Conservation (phyloP, 495 filamentous ascomycete species). For the Clavariopsis aquatica region DNA sequence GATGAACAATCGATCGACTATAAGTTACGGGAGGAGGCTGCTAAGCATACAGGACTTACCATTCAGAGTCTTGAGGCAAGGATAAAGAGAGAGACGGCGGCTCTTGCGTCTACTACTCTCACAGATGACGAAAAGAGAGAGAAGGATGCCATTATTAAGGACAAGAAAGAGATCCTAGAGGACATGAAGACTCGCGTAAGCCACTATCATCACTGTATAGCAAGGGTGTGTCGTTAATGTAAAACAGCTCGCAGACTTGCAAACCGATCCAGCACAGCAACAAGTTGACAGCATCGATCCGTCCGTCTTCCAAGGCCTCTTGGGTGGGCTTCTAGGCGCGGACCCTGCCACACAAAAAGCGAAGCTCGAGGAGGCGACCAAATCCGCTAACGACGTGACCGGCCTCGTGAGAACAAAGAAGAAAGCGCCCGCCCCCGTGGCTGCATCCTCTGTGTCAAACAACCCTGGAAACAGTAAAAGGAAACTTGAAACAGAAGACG, state of each 20-base stretch:
- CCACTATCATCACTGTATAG: conserved; percentile 19
- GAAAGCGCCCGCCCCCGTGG: conserved; percentile 37
- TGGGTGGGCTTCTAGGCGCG: conserved; percentile 73
- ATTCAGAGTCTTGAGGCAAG: conserved; percentile 33
- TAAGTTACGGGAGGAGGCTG: conserved; percentile 38
- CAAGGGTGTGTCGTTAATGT: conserved; percentile 21
- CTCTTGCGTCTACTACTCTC: conserved; percentile 2
- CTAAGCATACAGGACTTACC: conserved; percentile 33
- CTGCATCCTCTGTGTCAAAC: conserved; percentile 7
- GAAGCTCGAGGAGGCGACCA: conserved; percentile 73
- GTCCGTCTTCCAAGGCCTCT: conserved; percentile 62
- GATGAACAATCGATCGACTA: conserved; percentile 35
- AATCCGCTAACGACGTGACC: conserved; percentile 81
- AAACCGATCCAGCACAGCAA: conserved; percentile 63
- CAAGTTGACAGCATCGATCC: conserved; percentile 54
- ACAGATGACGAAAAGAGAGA: conserved; percentile 32
- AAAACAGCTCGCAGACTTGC: conserved; percentile 70
- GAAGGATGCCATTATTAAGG: conserved; percentile 26
- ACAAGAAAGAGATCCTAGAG: conserved; percentile 35
- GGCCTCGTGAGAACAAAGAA: conserved; percentile 79
- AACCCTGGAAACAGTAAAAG: conserved; percentile 40
- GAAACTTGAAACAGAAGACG: conserved; percentile 36
- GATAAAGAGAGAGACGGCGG: conserved; percentile 28
- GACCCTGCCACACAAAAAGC: conserved; percentile 62
- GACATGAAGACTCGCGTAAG: conserved; percentile 39